Base-by-base conservation (phyloP, 495 filamentous ascomycete species). In the Pseudotulostoma volvatum region DNA sequence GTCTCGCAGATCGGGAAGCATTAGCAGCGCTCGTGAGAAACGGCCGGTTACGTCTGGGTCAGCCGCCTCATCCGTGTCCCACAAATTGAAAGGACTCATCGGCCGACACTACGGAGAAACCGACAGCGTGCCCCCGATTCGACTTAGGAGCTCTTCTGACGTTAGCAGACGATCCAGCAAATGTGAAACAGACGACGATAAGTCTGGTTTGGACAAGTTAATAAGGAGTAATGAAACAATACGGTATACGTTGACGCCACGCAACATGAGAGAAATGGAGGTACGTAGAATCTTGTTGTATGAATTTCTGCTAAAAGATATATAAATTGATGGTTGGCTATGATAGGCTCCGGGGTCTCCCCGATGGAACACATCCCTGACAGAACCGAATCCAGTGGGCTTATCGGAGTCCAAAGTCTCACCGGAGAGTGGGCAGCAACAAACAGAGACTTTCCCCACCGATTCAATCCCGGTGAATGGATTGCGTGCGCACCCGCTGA, bases 141-240 rank as follows among this genome's bases (percentile, higher is more conserved):
- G 54, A 44, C 50, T 59, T 23, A 62, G 56, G 38, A 64, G 50
- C 43, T 72, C 61, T 39, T 71, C 60, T 25, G 73, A 69, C 42
- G 67, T 55, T 20, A 70, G 51, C 40, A 50, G 52, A 36, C 53
- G 53, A 40, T 54, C 55, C 40, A 38, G 53, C 40, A 57, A 65
- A 14, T n/a, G n/a, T n/a, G 62, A 56, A 18, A 40, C 49, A 17
- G 65, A 63, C 31, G 68, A 69, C 25, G 69, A 67, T 38, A 65
- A 59, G 37, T 60, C 61, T 14, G 63, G 65, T 34, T 86, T 97
- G 55, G 90, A 97, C 48, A 73, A 87, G 45, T 66, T 95, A 25
- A 90, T 97, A 41, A 77, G 81, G 28, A 86, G 85, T 55, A 76
- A 85, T 40, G 78, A 93, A 52, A 95, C 90, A 1, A 78, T 97